These are phyloP conservation scores for Aspergillus proliferans DNA, from an alignment of 2,329 filamentous ascomycete species.

Conservation along the genomic window DNA sequence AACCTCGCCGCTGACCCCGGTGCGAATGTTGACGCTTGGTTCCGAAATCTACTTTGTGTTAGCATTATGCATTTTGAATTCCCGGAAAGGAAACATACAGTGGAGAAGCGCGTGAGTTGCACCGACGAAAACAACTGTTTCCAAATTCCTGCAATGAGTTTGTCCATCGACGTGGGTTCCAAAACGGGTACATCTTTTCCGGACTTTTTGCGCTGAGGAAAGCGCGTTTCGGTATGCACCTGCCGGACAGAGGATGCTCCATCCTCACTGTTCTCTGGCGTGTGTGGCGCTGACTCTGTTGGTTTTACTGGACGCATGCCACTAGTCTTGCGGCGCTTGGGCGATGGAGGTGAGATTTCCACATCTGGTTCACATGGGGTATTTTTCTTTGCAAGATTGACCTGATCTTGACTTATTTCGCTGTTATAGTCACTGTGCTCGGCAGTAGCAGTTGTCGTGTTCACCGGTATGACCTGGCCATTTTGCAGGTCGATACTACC, in stretches of 20 bases:
- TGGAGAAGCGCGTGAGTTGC: slow-evolving; percentile 10
- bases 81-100: slow-evolving; percentile 7
- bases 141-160: slow-evolving; percentile 47
- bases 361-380: slow-evolving; percentile 1
- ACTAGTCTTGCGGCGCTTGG: slow-evolving; percentile 25
- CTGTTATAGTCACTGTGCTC: neutral
- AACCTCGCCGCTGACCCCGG: slow-evolving; percentile 7
- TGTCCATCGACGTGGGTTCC: slow-evolving; percentile 44
- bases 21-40: slow-evolving; percentile 12
- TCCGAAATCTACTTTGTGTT: slow-evolving; percentile 4
- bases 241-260: slow-evolving; percentile 12
- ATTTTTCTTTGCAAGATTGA: neutral
- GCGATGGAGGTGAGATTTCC: neutral
- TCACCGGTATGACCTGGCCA: slow-evolving; percentile 3
- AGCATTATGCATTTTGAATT: neutral
- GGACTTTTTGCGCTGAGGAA: slow-evolving; percentile 18
- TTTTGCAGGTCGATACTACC: slow-evolving; percentile 9
- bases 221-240: slow-evolving; percentile 19
- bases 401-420: neutral
- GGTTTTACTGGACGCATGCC: slow-evolving; percentile 21
- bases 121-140: slow-evolving; percentile 38
- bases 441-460: neutral
- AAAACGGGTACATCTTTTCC: slow-evolving; percentile 32
- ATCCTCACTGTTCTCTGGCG: neutral
- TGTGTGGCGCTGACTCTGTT: neutral